These are phyloP conservation scores for Verruconis gallopava DNA, from an alignment of 2,329 filamentous ascomycete genomes.

Conservation along the genomic window DNA sequence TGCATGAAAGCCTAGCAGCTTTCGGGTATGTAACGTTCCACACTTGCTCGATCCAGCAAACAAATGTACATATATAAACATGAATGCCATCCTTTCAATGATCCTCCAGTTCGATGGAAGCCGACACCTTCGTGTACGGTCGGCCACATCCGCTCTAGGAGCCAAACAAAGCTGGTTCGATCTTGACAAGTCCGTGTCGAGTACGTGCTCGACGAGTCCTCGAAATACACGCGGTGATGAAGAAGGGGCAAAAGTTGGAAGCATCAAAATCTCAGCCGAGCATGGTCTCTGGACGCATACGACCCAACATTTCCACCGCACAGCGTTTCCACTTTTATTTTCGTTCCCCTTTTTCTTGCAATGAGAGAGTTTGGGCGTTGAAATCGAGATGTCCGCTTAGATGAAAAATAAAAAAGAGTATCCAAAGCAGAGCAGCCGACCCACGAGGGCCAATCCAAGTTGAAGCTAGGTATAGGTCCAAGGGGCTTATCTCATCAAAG, in stretches of 20 bases:
- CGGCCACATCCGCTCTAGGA: not conserved
- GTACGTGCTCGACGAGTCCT: not conserved
- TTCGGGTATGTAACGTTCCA: not conserved
- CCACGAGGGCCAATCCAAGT: conserved; percentile 4
- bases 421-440: conserved; percentile 1
- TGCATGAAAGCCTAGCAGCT: conserved; percentile 1
- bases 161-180: no score
- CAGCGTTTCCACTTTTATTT: not conserved
- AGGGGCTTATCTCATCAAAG: conserved; percentile 1
- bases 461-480: conserved; percentile 2
- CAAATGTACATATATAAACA: not conserved
- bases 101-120: not conserved
- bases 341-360: not conserved
- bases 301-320: no score
- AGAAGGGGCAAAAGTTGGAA: no score
- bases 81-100: not conserved
- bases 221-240: no score
- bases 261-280: no score
- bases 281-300: no score
- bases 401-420: not conserved
- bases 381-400: not conserved
- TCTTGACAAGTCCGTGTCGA: not conserved
- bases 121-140: not conserved
- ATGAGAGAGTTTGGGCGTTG: not conserved
- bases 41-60: not conserved